Conservation (phyloP, 2,329 filamentous ascomycete genomes). For the Rhynchosporium agropyri region DNA sequence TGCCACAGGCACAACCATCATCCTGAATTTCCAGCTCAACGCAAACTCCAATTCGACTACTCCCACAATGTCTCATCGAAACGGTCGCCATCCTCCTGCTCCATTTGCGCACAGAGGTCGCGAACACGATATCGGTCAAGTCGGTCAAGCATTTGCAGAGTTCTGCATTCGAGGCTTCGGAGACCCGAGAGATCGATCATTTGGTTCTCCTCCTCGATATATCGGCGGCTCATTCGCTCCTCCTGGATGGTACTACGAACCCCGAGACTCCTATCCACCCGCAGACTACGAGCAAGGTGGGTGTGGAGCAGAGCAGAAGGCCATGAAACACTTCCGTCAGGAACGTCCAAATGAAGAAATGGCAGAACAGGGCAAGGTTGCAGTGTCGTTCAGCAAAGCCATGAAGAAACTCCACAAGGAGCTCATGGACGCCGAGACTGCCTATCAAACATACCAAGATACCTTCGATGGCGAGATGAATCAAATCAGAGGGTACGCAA, state of each 20-base stretch:
- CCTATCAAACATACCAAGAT: not conserved
- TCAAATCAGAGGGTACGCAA: not conserved
- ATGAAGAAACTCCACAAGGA: constrained; percentile 4
- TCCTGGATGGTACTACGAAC: not conserved
- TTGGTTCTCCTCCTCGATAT: not conserved
- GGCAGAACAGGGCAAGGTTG: not conserved
- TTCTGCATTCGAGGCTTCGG: not conserved
- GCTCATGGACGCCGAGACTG: not conserved
- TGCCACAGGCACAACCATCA: not conserved
- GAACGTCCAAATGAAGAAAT: not conserved
- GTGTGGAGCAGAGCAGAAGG: not conserved
- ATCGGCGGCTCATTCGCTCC: too few relatives aligned
- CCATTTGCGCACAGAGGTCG: not conserved
- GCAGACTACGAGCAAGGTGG: not conserved
- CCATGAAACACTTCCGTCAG: not conserved
- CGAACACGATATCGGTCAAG: not conserved
- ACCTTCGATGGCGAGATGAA: not conserved
- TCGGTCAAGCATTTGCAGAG: not conserved
- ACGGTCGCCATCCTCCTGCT: too few relatives aligned
- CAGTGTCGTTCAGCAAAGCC: not conserved
- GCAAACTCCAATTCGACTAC: not conserved
- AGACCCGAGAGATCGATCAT: not conserved
- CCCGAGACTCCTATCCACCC: not conserved
- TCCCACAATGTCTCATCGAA: not conserved
- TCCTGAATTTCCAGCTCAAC: not conserved